Conservation (phyloP, 2,329 filamentous ascomycete species). For the Tolypocladium album region DNA sequence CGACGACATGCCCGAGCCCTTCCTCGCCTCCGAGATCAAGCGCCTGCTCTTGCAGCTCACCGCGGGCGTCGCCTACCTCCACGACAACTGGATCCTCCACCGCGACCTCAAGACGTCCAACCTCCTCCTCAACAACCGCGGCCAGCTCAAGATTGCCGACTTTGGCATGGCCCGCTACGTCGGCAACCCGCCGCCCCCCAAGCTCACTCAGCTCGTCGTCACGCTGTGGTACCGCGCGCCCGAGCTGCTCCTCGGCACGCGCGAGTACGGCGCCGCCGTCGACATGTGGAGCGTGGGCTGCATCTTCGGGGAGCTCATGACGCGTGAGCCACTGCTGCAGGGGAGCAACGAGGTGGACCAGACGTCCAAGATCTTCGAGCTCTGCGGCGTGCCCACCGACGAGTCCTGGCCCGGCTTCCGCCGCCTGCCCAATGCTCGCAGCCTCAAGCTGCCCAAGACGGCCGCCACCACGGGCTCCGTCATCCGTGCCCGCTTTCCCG, state of each 20-base stretch:
- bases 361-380: conserved; percentile 74
- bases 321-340: conserved; percentile 71
- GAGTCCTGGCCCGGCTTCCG: conserved; percentile 79
- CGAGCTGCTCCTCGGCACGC: conserved; percentile 75
- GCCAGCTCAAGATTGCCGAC: conserved; percentile 89
- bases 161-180: conserved; percentile 96
- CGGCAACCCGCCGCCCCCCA: conserved; percentile 65
- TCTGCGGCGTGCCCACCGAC: conserved; percentile 78
- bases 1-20: conserved; percentile 89
- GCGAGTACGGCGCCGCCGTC: conserved; percentile 62
- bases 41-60: conserved; percentile 76
- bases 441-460: conserved; percentile 56
- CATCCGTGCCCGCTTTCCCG: conserved; percentile 69
- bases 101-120: conserved; percentile 92
- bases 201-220: conserved; percentile 85
- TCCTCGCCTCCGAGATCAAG: conserved; percentile 86
- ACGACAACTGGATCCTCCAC: conserved; percentile 83
- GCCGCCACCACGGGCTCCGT: conserved; percentile 34
- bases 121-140: conserved; percentile 89
- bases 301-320: conserved; percentile 86
- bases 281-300: conserved; percentile 97
- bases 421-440: conserved; percentile 75
- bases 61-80: conserved; percentile 73
- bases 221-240: conserved; percentile 95
- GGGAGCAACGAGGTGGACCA: conserved; percentile 91